These are phyloP conservation scores for Corrigiola litoralis DNA, from an alignment of 179 eudicot species.

Conservation along the genomic window DNA sequence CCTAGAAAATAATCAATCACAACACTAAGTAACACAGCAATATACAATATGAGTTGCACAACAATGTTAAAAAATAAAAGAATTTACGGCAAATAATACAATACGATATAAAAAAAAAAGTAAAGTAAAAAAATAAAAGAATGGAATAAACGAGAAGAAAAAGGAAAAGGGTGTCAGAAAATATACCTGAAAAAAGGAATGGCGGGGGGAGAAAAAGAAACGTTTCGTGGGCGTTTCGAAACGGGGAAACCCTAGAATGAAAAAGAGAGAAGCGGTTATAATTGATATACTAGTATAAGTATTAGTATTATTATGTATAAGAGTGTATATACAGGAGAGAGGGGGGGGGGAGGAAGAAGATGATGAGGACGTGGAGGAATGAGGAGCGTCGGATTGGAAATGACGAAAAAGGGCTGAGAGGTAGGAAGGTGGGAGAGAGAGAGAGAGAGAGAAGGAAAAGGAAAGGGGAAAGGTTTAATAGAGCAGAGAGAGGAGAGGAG, in stretches of 20 bases:
- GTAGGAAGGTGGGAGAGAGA: not conserved
- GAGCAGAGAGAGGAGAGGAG: not conserved
- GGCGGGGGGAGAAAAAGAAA: not conserved
- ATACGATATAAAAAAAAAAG: not conserved
- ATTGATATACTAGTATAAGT: not conserved
- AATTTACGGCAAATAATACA: not conserved
- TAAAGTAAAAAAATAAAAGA: constrained; percentile 10
- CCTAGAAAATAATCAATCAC: constrained; percentile 33
- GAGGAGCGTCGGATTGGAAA: constrained; percentile 44
- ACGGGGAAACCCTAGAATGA: constrained; percentile 40
- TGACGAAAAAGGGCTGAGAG: constrained; percentile 27
- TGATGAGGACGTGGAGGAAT: constrained; percentile 35
- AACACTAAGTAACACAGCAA: not conserved
- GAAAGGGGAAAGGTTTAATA: not conserved
- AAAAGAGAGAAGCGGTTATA: constrained; percentile 29
- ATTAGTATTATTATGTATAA: not conserved
- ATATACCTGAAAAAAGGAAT: constrained; percentile 32
- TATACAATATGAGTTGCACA: not conserved
- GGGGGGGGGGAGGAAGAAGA: constrained; percentile 25
- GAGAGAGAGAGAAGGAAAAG: not conserved
- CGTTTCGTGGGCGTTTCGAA: no score
- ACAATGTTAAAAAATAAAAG: not conserved
- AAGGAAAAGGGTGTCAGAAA: constrained; percentile 21
- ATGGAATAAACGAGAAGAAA: not conserved
- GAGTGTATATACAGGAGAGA: constrained; percentile 1